Evolutionary conservation across 139 green algal species (phyloP), one percentile per base, ranked within the genome.

Genomic region (Protoeuglena noctilucae): DNA sequence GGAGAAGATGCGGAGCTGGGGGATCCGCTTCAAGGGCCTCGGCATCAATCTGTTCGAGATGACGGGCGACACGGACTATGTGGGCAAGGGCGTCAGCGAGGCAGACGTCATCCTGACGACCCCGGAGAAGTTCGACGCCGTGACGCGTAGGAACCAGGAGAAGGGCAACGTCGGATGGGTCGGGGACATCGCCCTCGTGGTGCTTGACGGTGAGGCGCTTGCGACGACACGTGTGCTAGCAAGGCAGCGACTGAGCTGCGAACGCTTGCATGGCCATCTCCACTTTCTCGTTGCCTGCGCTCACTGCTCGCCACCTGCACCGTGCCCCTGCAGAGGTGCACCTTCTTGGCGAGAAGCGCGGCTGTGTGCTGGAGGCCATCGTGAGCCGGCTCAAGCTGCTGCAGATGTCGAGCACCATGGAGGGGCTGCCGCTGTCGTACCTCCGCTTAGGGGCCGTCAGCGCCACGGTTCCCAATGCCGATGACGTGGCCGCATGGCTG

Each of bases 61-160:
- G 29, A 90, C 75, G 29, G 85, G 85, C 16, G 72, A 80, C 31
- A 68, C 64, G 4, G 64, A 75, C 4, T 48, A 43, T 1, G 22
- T 57, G 2, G 62, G 67, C 3, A 19, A 59, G 0, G 12, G 34
- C 0, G 57, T 96, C 5, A 68, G 85, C 26, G 40, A 57, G 23
- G 57, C 53, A 21, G 65, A 72, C 28, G 27, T 64, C 24, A 53
- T 64, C 18, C 74, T 78, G 63, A 70, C 72, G 21, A 93, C 83
- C 17, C 84, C 83, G 3, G 84, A 93, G 57, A 92, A 92, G 64
- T 80, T 93, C 65, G 83, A 93, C 62, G 53, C 76, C 18, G 49
- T 81, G 19, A 87, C 68, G 9, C 46, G 81, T 2, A 59, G 52
- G 18, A 39, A 64, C 16, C 55, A 69, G 28, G 56, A 80, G 26